A percentile compares a stretch with the other conserved stretches of the same genome.
These are phyloP conservation scores for Ogataea polymorpha DNA, from an alignment of 805 yeast species.

Conservation along the genomic window DNA sequence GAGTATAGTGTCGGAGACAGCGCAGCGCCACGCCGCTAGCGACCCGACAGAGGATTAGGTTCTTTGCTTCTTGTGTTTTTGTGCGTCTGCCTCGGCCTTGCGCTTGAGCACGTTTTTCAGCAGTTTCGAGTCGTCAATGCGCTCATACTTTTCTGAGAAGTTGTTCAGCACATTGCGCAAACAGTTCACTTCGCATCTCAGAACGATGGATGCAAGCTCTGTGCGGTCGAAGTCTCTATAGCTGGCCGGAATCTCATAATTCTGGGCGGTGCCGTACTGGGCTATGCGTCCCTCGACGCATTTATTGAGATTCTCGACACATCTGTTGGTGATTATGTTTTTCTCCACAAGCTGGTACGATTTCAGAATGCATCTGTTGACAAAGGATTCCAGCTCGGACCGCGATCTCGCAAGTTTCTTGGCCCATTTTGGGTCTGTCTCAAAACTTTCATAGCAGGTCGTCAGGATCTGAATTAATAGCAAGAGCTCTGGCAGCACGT, in stretches of 20 bases:
- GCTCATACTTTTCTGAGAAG: conserved; percentile 34
- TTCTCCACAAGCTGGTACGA: conserved; percentile 58
- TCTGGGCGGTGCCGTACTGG: conserved; percentile 37
- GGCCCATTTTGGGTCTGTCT: conserved; percentile 32
- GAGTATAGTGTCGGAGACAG: too few species aligned
- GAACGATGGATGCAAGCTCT: conserved; percentile 52
- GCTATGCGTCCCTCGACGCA: conserved; percentile 37
- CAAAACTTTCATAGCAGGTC: conserved; percentile 32
- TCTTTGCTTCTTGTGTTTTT: conserved; percentile 27
- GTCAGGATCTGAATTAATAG: conserved; percentile 53
- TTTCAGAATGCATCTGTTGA: conserved; percentile 54
- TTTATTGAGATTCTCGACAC: conserved; percentile 28
- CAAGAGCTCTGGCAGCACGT: conserved; percentile 55
- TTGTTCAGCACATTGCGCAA: conserved; percentile 37
- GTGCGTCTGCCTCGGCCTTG: conserved; percentile 31
- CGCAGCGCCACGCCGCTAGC: conserved; percentile 1
- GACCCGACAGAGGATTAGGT: conserved; percentile 13
- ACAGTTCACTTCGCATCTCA: conserved; percentile 54
- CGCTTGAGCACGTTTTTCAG: conserved; percentile 58
- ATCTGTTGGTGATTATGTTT: conserved; percentile 42
- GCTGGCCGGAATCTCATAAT: conserved; percentile 16
- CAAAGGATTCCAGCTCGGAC: conserved; percentile 30
- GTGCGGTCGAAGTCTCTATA: conserved; percentile 23
- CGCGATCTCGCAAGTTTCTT: conserved; percentile 26
- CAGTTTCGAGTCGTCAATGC: conserved; percentile 59